Evolutionary conservation across 768 basidiomycete species (phyloP).

Genomic region (Gymnopilus junonius): DNA sequence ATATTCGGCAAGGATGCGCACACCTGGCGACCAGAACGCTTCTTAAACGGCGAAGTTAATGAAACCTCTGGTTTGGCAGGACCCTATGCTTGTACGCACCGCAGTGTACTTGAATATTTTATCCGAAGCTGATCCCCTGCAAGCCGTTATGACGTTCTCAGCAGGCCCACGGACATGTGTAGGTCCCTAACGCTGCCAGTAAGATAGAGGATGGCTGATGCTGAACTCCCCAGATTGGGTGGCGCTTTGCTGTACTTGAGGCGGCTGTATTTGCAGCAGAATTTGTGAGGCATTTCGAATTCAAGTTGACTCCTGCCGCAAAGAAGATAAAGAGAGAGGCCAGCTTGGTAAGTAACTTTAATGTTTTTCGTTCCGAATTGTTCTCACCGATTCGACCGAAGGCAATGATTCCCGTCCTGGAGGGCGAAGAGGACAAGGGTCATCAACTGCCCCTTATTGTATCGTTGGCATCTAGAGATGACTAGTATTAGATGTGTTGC

Average conservation of each 20-base stretch:
- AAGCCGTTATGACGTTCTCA: not conserved
- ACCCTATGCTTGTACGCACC: not conserved
- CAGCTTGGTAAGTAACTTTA: not conserved
- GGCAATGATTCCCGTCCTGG: not conserved
- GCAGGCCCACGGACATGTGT: slow-evolving; percentile 1
- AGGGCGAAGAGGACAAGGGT: not conserved
- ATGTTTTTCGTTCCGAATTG: not conserved
- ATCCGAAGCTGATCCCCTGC: not conserved
- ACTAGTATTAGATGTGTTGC: too few relatives aligned
- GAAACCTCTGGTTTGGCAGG: not conserved
- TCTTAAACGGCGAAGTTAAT: slow-evolving; percentile 1
- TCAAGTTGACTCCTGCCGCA: not conserved
- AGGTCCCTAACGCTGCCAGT: not conserved
- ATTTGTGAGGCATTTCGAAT: not conserved
- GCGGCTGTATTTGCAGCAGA: not conserved
- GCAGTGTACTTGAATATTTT: too few relatives aligned
- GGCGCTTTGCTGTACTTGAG: not conserved
- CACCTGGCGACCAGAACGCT: not conserved
- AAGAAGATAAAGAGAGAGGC: not conserved
- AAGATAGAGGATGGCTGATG: not conserved
- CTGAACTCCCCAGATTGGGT: not conserved
- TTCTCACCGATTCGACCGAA: not conserved
- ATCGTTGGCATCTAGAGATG: not conserved
- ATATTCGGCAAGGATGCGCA: not conserved
- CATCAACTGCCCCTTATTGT: not conserved